Evolutionary conservation across 1,284 basidiomycete species (phyloP).

Genomic region (Pascua sp.): DNA sequence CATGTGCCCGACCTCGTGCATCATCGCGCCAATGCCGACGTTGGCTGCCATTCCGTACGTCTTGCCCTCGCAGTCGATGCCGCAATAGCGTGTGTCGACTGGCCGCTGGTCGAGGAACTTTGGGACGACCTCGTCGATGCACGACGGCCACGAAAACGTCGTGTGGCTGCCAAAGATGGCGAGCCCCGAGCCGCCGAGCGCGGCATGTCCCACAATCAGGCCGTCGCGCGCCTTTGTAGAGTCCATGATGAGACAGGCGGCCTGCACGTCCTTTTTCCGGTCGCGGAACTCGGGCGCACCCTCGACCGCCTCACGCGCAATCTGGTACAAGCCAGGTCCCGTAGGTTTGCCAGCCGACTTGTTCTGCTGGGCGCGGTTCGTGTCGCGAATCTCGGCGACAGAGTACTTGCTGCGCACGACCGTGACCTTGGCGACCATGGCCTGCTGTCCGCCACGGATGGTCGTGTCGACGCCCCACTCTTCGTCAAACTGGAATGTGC

Average conservation of each 20-base stretch:
- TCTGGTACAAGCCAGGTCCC: not conserved
- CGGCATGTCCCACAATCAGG: conserved; percentile 9
- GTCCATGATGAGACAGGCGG: conserved; percentile 5
- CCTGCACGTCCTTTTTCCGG: not conserved
- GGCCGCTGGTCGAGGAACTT: not conserved
- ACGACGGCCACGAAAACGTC: conserved; percentile 5
- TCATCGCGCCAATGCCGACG: conserved; percentile 10
- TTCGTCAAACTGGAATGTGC: conserved; percentile 8
- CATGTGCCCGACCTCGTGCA: conserved; percentile 12
- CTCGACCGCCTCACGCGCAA: conserved; percentile 1
- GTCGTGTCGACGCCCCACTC: conserved; percentile 7
- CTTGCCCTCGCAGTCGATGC: conserved; percentile 11
- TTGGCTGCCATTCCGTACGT: conserved; percentile 11
- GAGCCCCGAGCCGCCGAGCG: conserved; percentile 5
- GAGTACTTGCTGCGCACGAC: conserved; percentile 4
- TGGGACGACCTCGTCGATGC: conserved; percentile 2
- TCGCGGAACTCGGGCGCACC: conserved; percentile 7
- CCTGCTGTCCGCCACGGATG: not conserved
- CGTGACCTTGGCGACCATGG: conserved; percentile 1
- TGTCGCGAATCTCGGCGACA: conserved; percentile 5
- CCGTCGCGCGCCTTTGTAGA: not conserved
- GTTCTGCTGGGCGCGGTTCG: conserved; percentile 9
- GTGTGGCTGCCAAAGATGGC: conserved; percentile 11
- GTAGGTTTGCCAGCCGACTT: not conserved
- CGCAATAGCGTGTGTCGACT: conserved; percentile 5